Conservation (phyloP, 306 rosid species). For the Vicia villosa region DNA sequence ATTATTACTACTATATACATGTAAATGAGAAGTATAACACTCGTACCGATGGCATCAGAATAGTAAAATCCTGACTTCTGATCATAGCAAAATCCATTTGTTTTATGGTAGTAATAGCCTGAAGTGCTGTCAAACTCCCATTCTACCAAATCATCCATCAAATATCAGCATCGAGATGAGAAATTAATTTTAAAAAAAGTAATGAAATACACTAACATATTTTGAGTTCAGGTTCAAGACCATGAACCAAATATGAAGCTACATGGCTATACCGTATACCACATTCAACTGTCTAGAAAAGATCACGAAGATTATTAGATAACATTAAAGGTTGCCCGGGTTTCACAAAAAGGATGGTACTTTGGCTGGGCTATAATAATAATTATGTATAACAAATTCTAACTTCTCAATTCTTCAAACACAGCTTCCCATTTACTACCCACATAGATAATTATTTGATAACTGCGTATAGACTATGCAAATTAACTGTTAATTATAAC, state of each 20-base stretch:
- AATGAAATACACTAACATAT: conserved; percentile 10
- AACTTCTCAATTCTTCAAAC: conserved; percentile 10
- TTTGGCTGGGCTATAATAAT: conserved; percentile 20
- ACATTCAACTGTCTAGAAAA: conserved; percentile 14
- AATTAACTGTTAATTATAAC: conserved; percentile 16
- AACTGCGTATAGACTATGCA: conserved; percentile 8
- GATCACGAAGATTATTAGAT: background rate
- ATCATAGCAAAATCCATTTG: conserved; percentile 82
- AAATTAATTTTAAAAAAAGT: conserved; percentile 12
- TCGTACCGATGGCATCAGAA: conserved; percentile 79
- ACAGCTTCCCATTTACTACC: background rate
- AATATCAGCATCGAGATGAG: conserved; percentile 48
- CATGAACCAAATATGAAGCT: conserved; percentile 11
- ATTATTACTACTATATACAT: conserved; percentile 1
- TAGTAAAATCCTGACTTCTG: conserved; percentile 88
- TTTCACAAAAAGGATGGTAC: background rate
- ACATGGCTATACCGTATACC: conserved; percentile 15
- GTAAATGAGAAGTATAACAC: conserved; percentile 20
- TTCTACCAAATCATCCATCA: conserved; percentile 65
- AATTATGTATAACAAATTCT: background rate
- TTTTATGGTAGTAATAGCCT: conserved; percentile 80
- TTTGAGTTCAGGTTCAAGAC: conserved; percentile 11
- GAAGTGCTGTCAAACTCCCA: conserved; percentile 82
- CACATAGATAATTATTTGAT: background rate
- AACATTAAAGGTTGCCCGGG: background rate